phyloP scores from a whole-genome alignment of 441 rosid genomes.

The Hura crepitans region DNA sequence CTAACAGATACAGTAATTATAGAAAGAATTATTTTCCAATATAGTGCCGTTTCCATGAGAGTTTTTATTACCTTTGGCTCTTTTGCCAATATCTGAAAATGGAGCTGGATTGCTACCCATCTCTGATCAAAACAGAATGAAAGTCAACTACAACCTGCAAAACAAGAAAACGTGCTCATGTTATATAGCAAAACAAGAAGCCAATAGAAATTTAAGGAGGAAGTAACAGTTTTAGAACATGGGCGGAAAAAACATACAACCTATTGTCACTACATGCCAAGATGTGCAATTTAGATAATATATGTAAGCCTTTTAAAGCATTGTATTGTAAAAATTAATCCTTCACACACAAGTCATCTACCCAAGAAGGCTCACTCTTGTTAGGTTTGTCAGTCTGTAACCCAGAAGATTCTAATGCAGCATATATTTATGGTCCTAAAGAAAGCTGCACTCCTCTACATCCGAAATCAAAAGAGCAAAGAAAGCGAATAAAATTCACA shows the following conservation, averaged over 20 bases:
- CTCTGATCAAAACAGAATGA: conserved; percentile 13
- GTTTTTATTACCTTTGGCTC: conserved; percentile 50
- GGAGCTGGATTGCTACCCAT: conserved; percentile 72
- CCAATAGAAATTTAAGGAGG: neutral
- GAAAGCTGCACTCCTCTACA: too few relatives aligned
- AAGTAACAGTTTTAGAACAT: neutral
- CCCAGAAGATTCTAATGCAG: too few relatives aligned
- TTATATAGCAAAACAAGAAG: neutral
- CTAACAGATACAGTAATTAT: neutral
- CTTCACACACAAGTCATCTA: too few relatives aligned
- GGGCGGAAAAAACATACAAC: neutral
- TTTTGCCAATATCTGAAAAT: conserved; percentile 66
- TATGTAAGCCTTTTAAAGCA: neutral
- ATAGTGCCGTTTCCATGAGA: neutral
- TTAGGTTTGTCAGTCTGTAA: too few relatives aligned
- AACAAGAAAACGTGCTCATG: neutral
- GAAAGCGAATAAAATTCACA: too few relatives aligned
- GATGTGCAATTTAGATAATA: neutral
- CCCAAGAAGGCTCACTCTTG: too few relatives aligned
- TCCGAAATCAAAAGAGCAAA: too few relatives aligned
- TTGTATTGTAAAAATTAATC: too few relatives aligned
- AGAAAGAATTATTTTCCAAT: neutral
- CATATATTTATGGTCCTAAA: too few relatives aligned
- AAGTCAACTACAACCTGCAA: neutral
- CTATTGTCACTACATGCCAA: neutral